Evolutionary conservation across 129 eudicot genomes (phyloP), one percentile per base, ranked within the genome.

Genomic region (Heracleum sosnowskyi): DNA sequence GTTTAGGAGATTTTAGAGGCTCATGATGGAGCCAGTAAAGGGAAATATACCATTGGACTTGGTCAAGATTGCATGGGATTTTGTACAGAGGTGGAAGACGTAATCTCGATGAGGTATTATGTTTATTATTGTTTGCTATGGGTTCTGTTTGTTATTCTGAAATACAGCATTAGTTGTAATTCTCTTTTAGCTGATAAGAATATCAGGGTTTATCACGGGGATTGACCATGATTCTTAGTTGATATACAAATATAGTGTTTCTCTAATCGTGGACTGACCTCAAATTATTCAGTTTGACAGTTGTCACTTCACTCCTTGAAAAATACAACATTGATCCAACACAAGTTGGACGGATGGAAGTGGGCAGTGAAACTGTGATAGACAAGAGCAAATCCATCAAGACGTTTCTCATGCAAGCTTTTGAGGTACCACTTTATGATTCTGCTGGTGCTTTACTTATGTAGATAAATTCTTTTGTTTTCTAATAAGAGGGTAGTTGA

Each of bases 31-130:
- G 99, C 88, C 51, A 92, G 99, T 73, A 96, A 92, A 83, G 99
- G 99, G 78, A 96, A 96, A 72, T 96, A 96, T 86, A 96, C 99
- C 39, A 96, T 96, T 80, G 99, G 99, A 55, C 96, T 96, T 20
- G 99, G 99, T 68, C 99, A 96, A 79, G 99, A 96, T 86, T 92
- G 99, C 88, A 96, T 96, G 99, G 97, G 88, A 62, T 96, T 92
- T 82, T 96, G 99, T 77, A 85, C 96, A 20, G 99, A 96, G 85
- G 99, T 96, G 55, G 99, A 96, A 96, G 99, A 96, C 79, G 97
- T 96, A 73, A 96, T 96, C 86, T 96, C 99, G 44, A 96, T 96
- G 99, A 91, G 99, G 99, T 13, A 77, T 73, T 78, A 40, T 73
- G 28, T 39, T 10, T 71, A 69, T 68, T 13, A 69, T 5, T 69